Conservation (phyloP, 2,329 filamentous ascomycete genomes). For the Arthrinium phaeospermum region DNA sequence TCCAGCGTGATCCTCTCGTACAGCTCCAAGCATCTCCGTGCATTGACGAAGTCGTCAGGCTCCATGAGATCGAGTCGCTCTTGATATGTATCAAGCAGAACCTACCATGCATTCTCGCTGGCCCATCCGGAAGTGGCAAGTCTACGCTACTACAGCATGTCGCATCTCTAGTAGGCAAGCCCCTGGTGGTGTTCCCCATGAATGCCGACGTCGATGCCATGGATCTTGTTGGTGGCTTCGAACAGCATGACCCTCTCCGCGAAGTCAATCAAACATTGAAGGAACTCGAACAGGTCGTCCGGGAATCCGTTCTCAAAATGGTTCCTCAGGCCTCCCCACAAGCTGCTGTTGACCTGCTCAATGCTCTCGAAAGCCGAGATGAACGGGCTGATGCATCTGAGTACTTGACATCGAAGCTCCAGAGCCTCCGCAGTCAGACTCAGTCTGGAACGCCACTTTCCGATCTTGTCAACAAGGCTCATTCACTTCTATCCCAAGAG, state of each 20-base stretch:
- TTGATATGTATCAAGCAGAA: slow-evolving; percentile 86
- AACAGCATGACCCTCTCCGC: slow-evolving; percentile 85
- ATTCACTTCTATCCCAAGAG: slow-evolving; percentile 57
- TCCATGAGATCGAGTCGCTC: slow-evolving; percentile 81
- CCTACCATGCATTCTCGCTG: slow-evolving; percentile 88
- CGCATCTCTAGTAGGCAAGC: slow-evolving; percentile 78
- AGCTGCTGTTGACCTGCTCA: slow-evolving; percentile 56
- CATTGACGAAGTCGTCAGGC: slow-evolving; percentile 58
- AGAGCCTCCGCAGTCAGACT: slow-evolving; percentile 47
- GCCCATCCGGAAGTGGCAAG: slow-evolving; percentile 86
- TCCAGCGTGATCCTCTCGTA: slow-evolving; percentile 63
- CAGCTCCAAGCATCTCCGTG: slow-evolving; percentile 59
- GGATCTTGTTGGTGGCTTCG: slow-evolving; percentile 95
- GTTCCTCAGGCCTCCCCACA: slow-evolving; percentile 53
- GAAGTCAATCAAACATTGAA: slow-evolving; percentile 67
- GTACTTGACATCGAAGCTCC: slow-evolving; percentile 45
- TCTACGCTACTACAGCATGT: slow-evolving; percentile 79
- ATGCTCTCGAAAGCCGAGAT: slow-evolving; percentile 51
- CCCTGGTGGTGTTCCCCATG: slow-evolving; percentile 82
- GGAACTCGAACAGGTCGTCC: slow-evolving; percentile 46
- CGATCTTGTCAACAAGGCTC: slow-evolving; percentile 52
- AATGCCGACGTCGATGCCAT: slow-evolving; percentile 97
- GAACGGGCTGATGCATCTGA: slow-evolving; percentile 47
- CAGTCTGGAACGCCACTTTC: slow-evolving; percentile 53
- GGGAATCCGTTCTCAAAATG: slow-evolving; percentile 53